Evolutionary conservation across 805 yeast species (phyloP), one percentile per base, ranked within the genome.

Genomic region (Yarrowia keelungensis): DNA sequence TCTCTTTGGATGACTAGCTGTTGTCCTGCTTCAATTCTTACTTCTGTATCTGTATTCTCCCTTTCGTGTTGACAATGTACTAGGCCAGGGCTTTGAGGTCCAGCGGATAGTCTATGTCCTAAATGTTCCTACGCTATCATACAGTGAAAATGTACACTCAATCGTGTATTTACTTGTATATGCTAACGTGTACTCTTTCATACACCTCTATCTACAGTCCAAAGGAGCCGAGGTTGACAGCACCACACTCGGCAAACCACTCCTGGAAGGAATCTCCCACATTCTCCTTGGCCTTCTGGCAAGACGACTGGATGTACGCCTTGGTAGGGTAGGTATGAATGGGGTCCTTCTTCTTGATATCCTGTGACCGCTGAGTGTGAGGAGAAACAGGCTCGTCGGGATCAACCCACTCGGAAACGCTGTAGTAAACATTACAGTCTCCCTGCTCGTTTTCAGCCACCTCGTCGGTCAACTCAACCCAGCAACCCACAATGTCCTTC

Each of bases 391-490:
- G 56, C 47, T 47, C 56, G 11, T 47, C 56, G 46, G 67, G 67
- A n/a, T 62, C 67, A 22, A 62, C 56, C 67, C 50, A 62, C 32
- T 73, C 75, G 9, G 71, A 66, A 36, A 71, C 73, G 1, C 70
- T 51, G 50, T 73, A 70, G 67, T 75, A 75, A 9, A 71, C 71
- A 8, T 70, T 71, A 5, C 73, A 72, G 51, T 88, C 90, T 3
- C 91, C 92, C 41, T 76, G 75, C 3, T 73, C 75, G 22, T 62
- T 62, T 75, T 93, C 98, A 69, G 87, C 85, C 14, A 89, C 82
- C 74, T 92, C 97, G 73, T 93, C 97, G 61, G 91, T 75, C 70
- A 89, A 82, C 64, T 83, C 79, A 3, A 82, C 78, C 86, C 86
- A 83, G 8, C 83, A 71, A 2, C 81, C 76, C 5, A 85, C 76